Evolutionary conservation across 1,284 basidiomycete genomes (phyloP).

Genomic region (Neolentinus lepideus): DNA sequence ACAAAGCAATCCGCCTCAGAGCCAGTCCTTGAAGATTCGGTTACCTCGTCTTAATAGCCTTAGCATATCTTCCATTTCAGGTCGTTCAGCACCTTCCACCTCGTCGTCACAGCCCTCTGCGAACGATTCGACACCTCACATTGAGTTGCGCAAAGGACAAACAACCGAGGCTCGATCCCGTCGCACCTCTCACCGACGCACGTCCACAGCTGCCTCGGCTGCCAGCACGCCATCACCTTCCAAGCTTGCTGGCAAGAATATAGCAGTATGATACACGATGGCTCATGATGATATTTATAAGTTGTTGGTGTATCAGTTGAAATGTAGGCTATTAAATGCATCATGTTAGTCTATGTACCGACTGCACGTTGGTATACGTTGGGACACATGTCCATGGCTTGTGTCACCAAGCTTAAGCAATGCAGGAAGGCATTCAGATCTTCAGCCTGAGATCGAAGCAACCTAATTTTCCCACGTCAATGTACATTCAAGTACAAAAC

Average conservation of each 20-base stretch:
- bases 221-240: background rate
- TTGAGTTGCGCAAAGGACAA: background rate
- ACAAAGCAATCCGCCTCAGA: conserved; percentile 7
- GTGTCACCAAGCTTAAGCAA: no score
- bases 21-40: conserved; percentile 48
- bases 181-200: conserved; percentile 11
- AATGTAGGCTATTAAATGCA: background rate
- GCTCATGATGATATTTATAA: background rate
- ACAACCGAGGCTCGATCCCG: conserved; percentile 8
- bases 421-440: no score
- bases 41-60: conserved; percentile 37
- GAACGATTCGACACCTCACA: background rate
- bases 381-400: background rate
- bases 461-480: no score
- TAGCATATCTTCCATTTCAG: conserved; percentile 12
- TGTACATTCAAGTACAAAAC: no score
- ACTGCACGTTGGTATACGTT: no score
- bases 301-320: background rate
- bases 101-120: background rate
- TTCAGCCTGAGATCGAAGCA: no score
- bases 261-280: background rate
- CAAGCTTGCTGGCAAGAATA: background rate
- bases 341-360: background rate
- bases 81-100: conserved; percentile 7
- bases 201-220: conserved; percentile 11